Conservation (phyloP, 768 basidiomycete genomes). For the Pleurotus giganteus region DNA sequence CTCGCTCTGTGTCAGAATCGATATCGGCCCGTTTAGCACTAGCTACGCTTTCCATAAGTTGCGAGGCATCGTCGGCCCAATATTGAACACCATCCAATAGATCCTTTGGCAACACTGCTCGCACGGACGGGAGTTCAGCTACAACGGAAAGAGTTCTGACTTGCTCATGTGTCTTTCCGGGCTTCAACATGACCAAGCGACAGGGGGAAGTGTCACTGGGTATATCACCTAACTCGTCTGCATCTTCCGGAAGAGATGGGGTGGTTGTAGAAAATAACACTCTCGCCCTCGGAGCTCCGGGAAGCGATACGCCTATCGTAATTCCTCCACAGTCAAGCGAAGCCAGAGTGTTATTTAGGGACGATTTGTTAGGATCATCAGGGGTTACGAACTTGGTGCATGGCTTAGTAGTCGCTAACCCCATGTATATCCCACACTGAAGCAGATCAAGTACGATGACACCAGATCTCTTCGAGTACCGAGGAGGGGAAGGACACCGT, state of each 20-base stretch:
- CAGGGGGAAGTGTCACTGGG: conserved; percentile 25
- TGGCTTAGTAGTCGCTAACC: conserved; percentile 20
- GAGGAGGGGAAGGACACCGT: conserved; percentile 60
- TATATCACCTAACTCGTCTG: neutral
- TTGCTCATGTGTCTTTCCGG: conserved; percentile 13
- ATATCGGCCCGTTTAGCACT: conserved; percentile 19
- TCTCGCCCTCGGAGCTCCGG: conserved; percentile 36
- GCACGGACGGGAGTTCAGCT: conserved; percentile 60
- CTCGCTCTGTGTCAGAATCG: conserved; percentile 21
- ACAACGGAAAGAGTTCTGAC: conserved; percentile 25
- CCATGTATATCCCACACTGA: conserved; percentile 39
- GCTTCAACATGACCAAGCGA: conserved; percentile 31
- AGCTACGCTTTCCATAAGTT: conserved; percentile 55
- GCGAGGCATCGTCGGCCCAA: conserved; percentile 85
- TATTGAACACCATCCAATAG: conserved; percentile 78
- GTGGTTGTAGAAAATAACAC: conserved; percentile 52
- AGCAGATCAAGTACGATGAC: conserved; percentile 64
- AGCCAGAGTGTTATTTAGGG: conserved; percentile 26
- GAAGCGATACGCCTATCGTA: conserved; percentile 46
- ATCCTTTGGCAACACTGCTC: conserved; percentile 59
- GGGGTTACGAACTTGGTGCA: conserved; percentile 26
- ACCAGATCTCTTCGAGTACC: conserved; percentile 57
- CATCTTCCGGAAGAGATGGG: conserved; percentile 23
- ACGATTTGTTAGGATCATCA: conserved; percentile 6
- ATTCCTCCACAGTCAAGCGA: conserved; percentile 42